Base-by-base conservation (phyloP, 805 yeast species). In the Deakozyma indianensis region DNA sequence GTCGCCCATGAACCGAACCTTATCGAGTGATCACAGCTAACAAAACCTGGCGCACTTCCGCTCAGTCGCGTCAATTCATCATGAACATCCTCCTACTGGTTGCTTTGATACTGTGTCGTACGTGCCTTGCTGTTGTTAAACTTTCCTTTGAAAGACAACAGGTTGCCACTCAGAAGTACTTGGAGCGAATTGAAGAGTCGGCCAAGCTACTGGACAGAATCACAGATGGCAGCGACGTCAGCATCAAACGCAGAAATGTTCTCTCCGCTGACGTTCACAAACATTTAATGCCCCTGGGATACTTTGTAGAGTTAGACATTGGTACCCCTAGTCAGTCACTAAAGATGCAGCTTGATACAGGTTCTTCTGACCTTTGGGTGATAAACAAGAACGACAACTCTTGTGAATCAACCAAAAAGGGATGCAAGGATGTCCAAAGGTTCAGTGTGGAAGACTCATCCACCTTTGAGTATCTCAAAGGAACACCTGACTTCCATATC, bases 281-380 rank as follows among this genome's bases (percentile, higher is more conserved):
- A n/a, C 38, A 32, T 7, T 9, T n/a, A n/a, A 9, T 11, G 38
- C 38, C 38, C 18, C 38, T 32, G 20, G 18, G 38, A 5, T 32
- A 32, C 38, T 32, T 32, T 32, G 38, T n/a, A 5, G 38, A 32
- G 38, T 20, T 32, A 14, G 38, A 32, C 7, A 23, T 54, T 7
- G 90, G 90, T 3, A 70, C 83, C 0, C 70, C 77, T 1, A 56
- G 66, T 1, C 78, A 77, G 50, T 54, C 63, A 2, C 69, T 82
- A 23, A 66, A 67, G 15, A 77, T 81, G 4, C 66, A 78, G 42
- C 63, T 83, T n/a, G 92, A 83, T 53, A 83, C 88, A 1, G 92
- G 90, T 2, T 79, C 87, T 0, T 56, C 60, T 28, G 65, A 61
- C 45, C 48, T 47, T 23, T 57, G 59, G 59, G 53, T 56, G 18